Evolutionary conservation across 192 early-diverging fungal species (phyloP).

Genomic region (Podila epigama): DNA sequence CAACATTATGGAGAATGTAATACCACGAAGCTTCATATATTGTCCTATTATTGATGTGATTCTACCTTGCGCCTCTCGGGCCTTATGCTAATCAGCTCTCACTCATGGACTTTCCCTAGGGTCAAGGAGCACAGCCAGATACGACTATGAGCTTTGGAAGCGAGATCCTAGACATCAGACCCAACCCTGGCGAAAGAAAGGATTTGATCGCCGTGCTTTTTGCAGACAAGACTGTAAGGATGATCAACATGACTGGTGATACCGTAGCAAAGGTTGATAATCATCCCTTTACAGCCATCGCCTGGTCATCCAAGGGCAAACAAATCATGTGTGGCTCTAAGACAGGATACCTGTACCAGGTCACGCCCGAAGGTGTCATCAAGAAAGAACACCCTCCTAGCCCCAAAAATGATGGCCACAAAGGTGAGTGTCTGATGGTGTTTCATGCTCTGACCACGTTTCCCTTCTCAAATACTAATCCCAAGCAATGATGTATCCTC

Average conservation of each 20-base stretch:
- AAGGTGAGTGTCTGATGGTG: conserved; percentile 5
- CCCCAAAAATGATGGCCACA: conserved; percentile 8
- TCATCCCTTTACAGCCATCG: conserved; percentile 61
- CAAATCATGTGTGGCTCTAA: conserved; percentile 81
- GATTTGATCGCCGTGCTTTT: conserved; percentile 62
- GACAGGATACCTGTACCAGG: conserved; percentile 66
- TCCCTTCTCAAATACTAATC: background rate
- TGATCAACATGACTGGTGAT: conserved; percentile 49
- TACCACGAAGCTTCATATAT: too few species aligned
- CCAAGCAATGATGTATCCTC: background rate
- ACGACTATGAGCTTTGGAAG: conserved; percentile 45
- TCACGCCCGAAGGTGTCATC: conserved; percentile 65
- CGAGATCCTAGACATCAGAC: conserved; percentile 67
- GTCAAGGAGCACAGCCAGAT: conserved; percentile 42
- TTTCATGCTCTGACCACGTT: background rate
- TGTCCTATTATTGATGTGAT: background rate
- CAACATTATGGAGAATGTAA: conserved; percentile 51
- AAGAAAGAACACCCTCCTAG: conserved; percentile 52
- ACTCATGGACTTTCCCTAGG: conserved; percentile 46
- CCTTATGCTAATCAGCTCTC: too few species aligned
- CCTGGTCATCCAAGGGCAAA: conserved; percentile 92
- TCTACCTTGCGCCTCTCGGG: background rate
- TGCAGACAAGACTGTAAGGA: conserved; percentile 16
- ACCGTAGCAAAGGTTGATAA: conserved; percentile 42
- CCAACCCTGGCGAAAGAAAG: conserved; percentile 63